These are phyloP conservation scores for Hypholoma fasciculare DNA, from an alignment of 768 basidiomycete genomes.

Conservation along the genomic window DNA sequence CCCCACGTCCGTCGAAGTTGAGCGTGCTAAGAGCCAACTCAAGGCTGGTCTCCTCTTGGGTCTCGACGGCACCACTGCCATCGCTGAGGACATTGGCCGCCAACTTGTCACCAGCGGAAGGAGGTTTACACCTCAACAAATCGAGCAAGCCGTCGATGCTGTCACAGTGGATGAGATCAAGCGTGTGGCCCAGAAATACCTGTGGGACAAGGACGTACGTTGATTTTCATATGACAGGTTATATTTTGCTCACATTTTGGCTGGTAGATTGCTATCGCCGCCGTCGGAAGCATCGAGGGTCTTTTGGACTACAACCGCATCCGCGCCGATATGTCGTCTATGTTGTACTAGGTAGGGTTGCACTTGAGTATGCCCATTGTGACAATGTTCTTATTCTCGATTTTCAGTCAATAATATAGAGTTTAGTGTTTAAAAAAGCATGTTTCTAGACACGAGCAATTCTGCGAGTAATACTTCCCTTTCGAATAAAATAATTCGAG, in stretches of 20 bases:
- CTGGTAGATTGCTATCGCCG: conserved; percentile 77
- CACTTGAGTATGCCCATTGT: too few relatives aligned
- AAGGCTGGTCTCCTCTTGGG: conserved; percentile 91
- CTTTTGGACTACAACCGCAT: conserved; percentile 94
- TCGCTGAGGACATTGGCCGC: conserved; percentile 98
- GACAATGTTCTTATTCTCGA: background rate
- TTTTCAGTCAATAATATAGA: background rate
- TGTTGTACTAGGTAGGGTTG: conserved; percentile 55
- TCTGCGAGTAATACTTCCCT: background rate
- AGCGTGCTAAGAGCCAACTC: conserved; percentile 97
- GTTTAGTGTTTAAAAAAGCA: background rate
- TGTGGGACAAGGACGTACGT: conserved; percentile 94
- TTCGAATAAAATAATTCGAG: background rate
- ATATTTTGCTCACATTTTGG: conserved; percentile 7
- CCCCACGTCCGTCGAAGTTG: conserved; percentile 84
- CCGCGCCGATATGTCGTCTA: conserved; percentile 79
- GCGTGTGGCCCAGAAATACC: conserved; percentile 92
- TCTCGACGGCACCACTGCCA: conserved; percentile 93
- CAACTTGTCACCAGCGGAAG: conserved; percentile 94
- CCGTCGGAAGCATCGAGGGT: conserved; percentile 88
- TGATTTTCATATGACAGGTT: conserved; percentile 1
- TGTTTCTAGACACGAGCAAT: conserved; percentile 1
- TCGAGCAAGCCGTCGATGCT: conserved; percentile 89
- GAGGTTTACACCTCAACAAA: conserved; percentile 89
- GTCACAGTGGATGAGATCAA: conserved; percentile 89